These are phyloP conservation scores for Globisporangium polare DNA, from an alignment of 352 stramenopile species.

Conservation along the genomic window DNA sequence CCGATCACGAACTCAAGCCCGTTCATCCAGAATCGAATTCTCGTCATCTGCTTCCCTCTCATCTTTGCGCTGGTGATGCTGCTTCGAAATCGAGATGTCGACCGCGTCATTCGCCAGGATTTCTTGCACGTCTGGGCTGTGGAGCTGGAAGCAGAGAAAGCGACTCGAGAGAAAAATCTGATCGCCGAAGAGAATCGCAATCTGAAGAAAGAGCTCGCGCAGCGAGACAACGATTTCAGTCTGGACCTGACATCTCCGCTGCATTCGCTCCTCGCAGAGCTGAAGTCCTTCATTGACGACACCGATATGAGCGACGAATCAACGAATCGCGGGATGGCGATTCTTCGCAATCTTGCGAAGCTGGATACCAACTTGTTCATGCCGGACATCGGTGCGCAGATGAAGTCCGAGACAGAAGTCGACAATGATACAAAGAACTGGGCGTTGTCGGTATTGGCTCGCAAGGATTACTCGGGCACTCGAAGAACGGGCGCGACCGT, in stretches of 20 bases:
- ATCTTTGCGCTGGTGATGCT: conserved; percentile 66
- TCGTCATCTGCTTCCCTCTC: conserved; percentile 70
- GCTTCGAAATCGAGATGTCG: conserved; percentile 66
- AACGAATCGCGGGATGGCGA: conserved; percentile 52
- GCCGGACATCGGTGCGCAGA: conserved; percentile 73
- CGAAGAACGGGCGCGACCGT: conserved; percentile 46
- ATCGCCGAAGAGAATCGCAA: conserved; percentile 82
- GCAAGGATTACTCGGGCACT: conserved; percentile 67
- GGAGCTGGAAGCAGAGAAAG: conserved; percentile 67
- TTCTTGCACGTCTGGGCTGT: conserved; percentile 79
- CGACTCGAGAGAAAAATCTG: conserved; percentile 67
- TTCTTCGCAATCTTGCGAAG: conserved; percentile 64
- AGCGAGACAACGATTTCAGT: conserved; percentile 66
- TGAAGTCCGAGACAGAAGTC: conserved; percentile 77
- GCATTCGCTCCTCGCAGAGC: conserved; percentile 62
- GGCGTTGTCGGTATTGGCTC: conserved; percentile 66
- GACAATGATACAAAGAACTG: conserved; percentile 84
- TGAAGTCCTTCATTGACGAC: conserved; percentile 73
- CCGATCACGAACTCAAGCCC: conserved; percentile 47
- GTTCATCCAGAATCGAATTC: conserved; percentile 65
- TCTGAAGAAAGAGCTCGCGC: conserved; percentile 69
- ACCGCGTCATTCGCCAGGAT: conserved; percentile 73
- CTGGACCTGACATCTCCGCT: conserved; percentile 76
- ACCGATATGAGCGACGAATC: conserved; percentile 60
- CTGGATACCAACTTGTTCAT: conserved; percentile 83